These are phyloP conservation scores for Thuja plicata DNA, from an alignment of 83 land plant species.

Conservation along the genomic window DNA sequence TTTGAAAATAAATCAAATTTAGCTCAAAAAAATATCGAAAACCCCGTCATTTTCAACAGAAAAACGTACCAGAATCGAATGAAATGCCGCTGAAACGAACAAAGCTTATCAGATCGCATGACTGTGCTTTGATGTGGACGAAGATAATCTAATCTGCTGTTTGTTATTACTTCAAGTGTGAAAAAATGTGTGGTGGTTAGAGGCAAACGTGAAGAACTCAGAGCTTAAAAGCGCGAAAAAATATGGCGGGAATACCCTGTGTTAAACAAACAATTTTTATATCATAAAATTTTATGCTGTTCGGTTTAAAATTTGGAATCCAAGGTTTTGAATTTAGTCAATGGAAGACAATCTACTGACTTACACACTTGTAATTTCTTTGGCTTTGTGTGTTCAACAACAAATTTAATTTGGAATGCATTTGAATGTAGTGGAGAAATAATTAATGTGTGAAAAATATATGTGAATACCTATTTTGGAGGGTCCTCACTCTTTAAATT, in stretches of 20 bases:
- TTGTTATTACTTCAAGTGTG: no score
- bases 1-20: background rate
- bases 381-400: no score
- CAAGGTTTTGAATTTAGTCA: background rate
- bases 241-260: constrained; percentile 1
- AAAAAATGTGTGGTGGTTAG: background rate
- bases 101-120: background rate
- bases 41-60: background rate
- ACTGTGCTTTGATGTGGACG: background rate
- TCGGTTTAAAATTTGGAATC: background rate
- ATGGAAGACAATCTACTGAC: background rate
- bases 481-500: no score
- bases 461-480: no score
- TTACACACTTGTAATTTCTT: no score
- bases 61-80: background rate
- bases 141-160: background rate
- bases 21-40: background rate
- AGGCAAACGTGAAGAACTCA: background rate
- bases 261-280: background rate
- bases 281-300: no score
- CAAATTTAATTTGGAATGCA: no score
- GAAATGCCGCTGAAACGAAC: background rate
- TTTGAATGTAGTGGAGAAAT: no score
- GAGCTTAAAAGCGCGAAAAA: background rate
- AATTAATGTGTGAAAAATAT: no score